phyloP scores from a whole-genome alignment of 2,329 filamentous ascomycete species.

The Fusarium domesticum region DNA sequence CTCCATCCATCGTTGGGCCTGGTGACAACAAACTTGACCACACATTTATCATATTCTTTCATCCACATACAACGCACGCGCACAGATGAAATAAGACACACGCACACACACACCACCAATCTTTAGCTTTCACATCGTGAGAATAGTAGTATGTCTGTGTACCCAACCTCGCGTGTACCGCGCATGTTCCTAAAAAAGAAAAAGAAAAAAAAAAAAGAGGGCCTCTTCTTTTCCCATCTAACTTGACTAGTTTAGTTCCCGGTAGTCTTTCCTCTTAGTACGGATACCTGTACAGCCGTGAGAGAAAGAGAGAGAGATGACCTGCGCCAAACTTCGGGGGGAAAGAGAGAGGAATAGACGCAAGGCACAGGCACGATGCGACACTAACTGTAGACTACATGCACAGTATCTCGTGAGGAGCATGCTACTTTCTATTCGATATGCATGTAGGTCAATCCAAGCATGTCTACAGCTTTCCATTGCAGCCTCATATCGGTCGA shows the following conservation, averaged over 20 bases:
- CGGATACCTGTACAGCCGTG: not conserved
- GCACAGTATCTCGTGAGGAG: not conserved
- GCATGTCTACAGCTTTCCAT: too few species aligned
- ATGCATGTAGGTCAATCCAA: too few species aligned
- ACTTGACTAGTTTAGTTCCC: constrained; percentile 1
- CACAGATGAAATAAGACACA: too few species aligned
- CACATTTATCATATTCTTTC: not conserved
- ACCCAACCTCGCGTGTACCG: constrained; percentile 1
- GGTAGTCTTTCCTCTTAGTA: not conserved
- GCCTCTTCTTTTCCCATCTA: not conserved
- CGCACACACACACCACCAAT: constrained; percentile 6
- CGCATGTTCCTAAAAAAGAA: constrained; percentile 1
- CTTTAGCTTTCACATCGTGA: not conserved
- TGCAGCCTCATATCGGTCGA: too few species aligned
- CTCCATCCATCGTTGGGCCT: too few species aligned
- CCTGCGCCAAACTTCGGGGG: not conserved
- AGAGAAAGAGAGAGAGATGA: not conserved
- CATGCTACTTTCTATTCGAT: too few species aligned
- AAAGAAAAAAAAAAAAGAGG: constrained; percentile 1
- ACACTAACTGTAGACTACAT: not conserved
- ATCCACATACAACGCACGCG: not conserved
- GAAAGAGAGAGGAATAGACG: not conserved
- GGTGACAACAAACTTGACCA: too few species aligned
- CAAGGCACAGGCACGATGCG: not conserved
- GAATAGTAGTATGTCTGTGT: constrained; percentile 9